Percentiles rank a stretch among this genome's conserved stretches.
Conservation (phyloP, 2,329 filamentous ascomycete genomes). For the Trichocomaceae sp. region DNA sequence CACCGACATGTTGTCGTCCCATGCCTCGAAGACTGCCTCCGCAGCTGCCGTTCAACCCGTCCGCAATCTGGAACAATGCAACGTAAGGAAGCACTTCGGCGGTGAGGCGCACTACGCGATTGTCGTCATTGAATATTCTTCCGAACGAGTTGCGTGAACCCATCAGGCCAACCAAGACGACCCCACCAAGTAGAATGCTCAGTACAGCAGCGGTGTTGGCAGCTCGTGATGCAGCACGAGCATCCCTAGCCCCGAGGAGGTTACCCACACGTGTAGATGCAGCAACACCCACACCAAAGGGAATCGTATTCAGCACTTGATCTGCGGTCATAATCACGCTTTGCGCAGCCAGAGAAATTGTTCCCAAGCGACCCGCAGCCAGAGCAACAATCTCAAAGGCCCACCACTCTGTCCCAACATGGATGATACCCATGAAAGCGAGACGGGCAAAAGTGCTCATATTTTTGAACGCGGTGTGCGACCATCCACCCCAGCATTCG, state of each 20-base stretch:
- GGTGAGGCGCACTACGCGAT: conserved; percentile 64
- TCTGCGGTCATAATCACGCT: conserved; percentile 86
- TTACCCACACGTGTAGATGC: conserved; percentile 73
- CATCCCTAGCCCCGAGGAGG: conserved; percentile 62
- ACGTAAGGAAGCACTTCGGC: conserved; percentile 79
- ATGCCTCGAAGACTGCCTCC: conserved; percentile 75
- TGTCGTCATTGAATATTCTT: conserved; percentile 73
- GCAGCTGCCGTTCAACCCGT: conserved; percentile 78
- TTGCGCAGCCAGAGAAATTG: conserved; percentile 72
- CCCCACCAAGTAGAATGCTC: conserved; percentile 59
- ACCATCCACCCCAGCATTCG: conserved; percentile 74
- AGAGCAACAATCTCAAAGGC: conserved; percentile 86
- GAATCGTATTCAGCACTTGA: conserved; percentile 77
- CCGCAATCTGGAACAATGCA: conserved; percentile 82
- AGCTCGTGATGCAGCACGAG: conserved; percentile 60
- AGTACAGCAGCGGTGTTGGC: conserved; percentile 70
- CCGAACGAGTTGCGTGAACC: conserved; percentile 66
- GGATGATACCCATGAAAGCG: conserved; percentile 68
- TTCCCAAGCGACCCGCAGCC: conserved; percentile 72
- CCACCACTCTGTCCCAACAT: conserved; percentile 92
- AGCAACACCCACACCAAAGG: conserved; percentile 79
- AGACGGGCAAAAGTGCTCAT: conserved; percentile 65
- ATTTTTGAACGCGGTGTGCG: conserved; percentile 58
- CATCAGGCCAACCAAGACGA: conserved; percentile 65
- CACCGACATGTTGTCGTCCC: conserved; percentile 80